These are phyloP conservation scores for Plasmodium gonderi DNA, from an alignment of 169 alveolate species.

Conservation along the genomic window DNA sequence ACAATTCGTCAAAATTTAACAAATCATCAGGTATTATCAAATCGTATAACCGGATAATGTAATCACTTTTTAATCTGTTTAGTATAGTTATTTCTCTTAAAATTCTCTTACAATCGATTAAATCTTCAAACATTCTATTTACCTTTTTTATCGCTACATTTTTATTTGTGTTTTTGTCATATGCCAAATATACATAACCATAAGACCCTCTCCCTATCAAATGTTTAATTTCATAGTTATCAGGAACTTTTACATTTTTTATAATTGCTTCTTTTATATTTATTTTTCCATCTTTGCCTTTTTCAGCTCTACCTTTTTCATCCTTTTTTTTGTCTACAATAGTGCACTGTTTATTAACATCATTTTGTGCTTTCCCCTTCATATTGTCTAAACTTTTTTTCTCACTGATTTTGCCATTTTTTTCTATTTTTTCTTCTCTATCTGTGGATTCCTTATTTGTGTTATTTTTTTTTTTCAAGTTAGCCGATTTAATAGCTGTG, in stretches of 20 bases:
- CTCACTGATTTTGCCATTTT: neutral
- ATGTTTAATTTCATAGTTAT: conserved; percentile 89
- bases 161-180: conserved; percentile 85
- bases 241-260: conserved; percentile 80
- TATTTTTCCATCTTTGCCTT: conserved; percentile 32
- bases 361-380: neutral
- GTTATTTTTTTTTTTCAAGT: conserved; percentile 11
- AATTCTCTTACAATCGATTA: conserved; percentile 96
- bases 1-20: conserved; percentile 94
- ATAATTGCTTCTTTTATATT: conserved; percentile 67
- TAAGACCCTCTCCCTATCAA: conserved; percentile 94
- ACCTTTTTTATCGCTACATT: conserved; percentile 96
- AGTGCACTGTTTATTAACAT: neutral
- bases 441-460: neutral
- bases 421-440: conserved; percentile 4
- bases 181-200: conserved; percentile 94
- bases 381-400: neutral
- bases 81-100: conserved; percentile 95
- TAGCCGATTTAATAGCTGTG: neutral
- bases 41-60: conserved; percentile 92
- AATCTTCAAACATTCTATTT: conserved; percentile 96
- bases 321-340: neutral
- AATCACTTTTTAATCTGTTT: conserved; percentile 92
- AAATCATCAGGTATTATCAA: conserved; percentile 92
- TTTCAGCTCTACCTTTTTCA: neutral